Percentiles rank a stretch among this genome's conserved stretches.
Conservation (phyloP, 805 yeast genomes). For the Barnettozyma botsteinii region DNA sequence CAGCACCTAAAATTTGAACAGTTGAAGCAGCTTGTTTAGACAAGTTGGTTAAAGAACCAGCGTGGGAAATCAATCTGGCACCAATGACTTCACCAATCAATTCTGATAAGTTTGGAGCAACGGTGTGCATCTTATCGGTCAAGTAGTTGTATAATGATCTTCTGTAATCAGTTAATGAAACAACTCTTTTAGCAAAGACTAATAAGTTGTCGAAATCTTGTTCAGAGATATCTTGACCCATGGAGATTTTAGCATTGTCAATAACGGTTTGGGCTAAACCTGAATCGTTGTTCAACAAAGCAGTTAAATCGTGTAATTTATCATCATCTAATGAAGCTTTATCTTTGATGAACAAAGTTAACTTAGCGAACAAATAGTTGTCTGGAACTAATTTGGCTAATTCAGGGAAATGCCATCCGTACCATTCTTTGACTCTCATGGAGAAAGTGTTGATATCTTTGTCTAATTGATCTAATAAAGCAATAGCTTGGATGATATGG, state of each 20-base stretch:
- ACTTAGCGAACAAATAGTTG: constrained; percentile 91
- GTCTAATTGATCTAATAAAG: constrained; percentile 91
- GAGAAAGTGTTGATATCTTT: constrained; percentile 97
- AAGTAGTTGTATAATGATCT: constrained; percentile 76
- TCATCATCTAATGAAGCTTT: constrained; percentile 78
- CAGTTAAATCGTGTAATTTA: constrained; percentile 84
- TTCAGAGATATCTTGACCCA: constrained; percentile 98
- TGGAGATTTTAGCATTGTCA: constrained; percentile 92
- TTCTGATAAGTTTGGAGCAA: constrained; percentile 95
- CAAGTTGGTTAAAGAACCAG: constrained; percentile 93
- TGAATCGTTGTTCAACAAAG: constrained; percentile 75
- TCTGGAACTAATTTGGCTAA: constrained; percentile 98
- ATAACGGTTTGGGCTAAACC: constrained; percentile 86
- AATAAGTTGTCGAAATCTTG: constrained; percentile 89
- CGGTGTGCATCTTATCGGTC: constrained; percentile 93
- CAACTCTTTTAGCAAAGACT: constrained; percentile 91
- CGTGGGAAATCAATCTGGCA: constrained; percentile 96
- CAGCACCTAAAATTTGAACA: constrained; percentile 98
- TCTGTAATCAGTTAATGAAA: constrained; percentile 87
- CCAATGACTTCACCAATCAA: constrained; percentile 98
- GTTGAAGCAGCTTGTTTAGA: constrained; percentile 99
- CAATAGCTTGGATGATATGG: constrained; percentile 98
- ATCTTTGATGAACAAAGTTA: constrained; percentile 79
- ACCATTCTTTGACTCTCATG: constrained; percentile 99
- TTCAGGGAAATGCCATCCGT: constrained; percentile 98